These are phyloP conservation scores for Pholiota molesta DNA, from an alignment of 768 basidiomycete genomes.

Conservation along the genomic window DNA sequence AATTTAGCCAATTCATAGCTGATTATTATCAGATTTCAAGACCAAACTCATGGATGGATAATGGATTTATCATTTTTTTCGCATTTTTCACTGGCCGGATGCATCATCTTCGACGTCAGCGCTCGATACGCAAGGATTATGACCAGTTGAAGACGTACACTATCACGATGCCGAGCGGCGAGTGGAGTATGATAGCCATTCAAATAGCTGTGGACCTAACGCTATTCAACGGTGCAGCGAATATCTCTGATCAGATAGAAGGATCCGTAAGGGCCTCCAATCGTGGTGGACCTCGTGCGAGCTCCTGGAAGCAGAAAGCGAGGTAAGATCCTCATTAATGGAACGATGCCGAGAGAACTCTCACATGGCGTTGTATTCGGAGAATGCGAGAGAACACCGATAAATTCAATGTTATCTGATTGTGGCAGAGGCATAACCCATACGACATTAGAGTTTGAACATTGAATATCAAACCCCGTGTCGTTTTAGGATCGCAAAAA, in stretches of 20 bases:
- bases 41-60: too few relatives aligned
- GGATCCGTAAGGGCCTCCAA: neutral
- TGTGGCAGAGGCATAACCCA: too few relatives aligned
- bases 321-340: neutral
- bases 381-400: neutral
- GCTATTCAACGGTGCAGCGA: neutral
- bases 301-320: neutral
- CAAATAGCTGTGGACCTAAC: neutral
- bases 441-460: too few relatives aligned
- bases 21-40: neutral
- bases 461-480: neutral
- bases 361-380: neutral
- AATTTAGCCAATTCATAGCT: neutral
- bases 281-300: neutral
- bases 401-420: too few relatives aligned
- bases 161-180: slow-evolving; percentile 1
- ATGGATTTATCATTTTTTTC: neutral
- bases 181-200: neutral
- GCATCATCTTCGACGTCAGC: slow-evolving; percentile 22
- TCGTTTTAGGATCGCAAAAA: neutral
- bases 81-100: neutral
- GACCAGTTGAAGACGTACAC: too few relatives aligned
- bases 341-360: neutral
- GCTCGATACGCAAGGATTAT: neutral
- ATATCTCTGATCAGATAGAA: neutral